Percentiles rank a stretch among this genome's conserved stretches.
phyloP scores from a whole-genome alignment of 352 stramenopile species.

The Elongisporangium anandrum region DNA sequence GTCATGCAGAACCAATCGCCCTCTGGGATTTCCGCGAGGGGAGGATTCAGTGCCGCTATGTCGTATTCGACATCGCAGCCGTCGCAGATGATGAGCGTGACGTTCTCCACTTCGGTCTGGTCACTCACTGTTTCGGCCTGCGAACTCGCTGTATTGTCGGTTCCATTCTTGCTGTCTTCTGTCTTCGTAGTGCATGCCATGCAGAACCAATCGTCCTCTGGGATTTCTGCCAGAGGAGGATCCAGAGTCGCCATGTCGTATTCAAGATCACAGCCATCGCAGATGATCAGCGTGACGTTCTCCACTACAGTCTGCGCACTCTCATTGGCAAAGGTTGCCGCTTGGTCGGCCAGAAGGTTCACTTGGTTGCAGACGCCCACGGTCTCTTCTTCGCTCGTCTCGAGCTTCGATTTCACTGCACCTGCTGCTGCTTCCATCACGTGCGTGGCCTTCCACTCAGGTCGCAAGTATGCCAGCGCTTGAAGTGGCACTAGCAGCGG shows the following conservation, averaged over 20 bases:
- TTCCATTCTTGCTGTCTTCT: not conserved
- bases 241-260: conserved; percentile 20
- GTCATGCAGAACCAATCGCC: conserved; percentile 45
- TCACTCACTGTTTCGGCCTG: not conserved
- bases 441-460: not conserved
- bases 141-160: not conserved
- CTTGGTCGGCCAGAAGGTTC: not conserved
- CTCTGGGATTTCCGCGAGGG: conserved; percentile 36
- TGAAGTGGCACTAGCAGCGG: conserved; percentile 32
- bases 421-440: conserved; percentile 2
- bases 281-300: conserved; percentile 23
- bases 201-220: conserved; percentile 46
- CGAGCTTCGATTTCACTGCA: conserved; percentile 1
- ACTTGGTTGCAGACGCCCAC: not conserved
- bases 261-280: conserved; percentile 28
- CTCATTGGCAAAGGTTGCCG: not conserved
- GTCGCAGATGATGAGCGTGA: conserved; percentile 43
- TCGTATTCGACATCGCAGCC: conserved; percentile 69
- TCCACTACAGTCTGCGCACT: not conserved
- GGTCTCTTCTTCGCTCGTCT: conserved; percentile 6
- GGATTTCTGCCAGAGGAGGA: conserved; percentile 15
- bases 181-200: conserved; percentile 9
- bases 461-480: conserved; percentile 17
- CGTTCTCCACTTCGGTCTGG: conserved; percentile 9
- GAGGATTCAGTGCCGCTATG: conserved; percentile 35